Conservation (phyloP, 371 early-diverging fungal genomes). For the Fennellomyces sp. region DNA sequence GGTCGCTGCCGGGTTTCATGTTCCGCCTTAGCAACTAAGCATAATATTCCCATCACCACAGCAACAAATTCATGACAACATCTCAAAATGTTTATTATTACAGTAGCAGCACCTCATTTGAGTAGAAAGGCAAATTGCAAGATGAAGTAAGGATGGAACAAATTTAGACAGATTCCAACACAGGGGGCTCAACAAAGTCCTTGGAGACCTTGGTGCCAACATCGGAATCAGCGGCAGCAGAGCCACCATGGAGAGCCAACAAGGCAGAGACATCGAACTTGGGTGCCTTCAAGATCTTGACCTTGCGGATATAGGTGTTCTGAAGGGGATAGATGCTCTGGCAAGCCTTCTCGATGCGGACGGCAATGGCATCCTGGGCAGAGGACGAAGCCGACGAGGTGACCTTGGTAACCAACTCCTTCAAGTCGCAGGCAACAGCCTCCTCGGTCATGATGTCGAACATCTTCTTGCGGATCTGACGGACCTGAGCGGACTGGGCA, state of each 20-base stretch:
- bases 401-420: slow-evolving; percentile 97
- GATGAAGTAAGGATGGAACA: neutral
- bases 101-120: neutral
- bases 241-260: slow-evolving; percentile 93
- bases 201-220: slow-evolving; percentile 74
- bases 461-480: slow-evolving; percentile 99
- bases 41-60: neutral
- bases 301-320: slow-evolving; percentile 98
- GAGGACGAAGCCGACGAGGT: slow-evolving; percentile 60
- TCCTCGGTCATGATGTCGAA: slow-evolving; percentile 97
- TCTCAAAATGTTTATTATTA: slow-evolving; percentile 1
- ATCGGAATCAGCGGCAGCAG: slow-evolving; percentile 78
- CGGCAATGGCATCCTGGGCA: slow-evolving; percentile 85
- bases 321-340: slow-evolving; percentile 99
- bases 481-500: slow-evolving; percentile 97
- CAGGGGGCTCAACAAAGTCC: slow-evolving; percentile 86
- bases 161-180: slow-evolving; percentile 76
- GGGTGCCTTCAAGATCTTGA: slow-evolving; percentile 99
- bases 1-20: neutral
- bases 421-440: slow-evolving; percentile 90
- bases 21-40: neutral
- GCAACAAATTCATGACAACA: neutral
- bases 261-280: slow-evolving; percentile 96
- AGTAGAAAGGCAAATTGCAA: slow-evolving; percentile 3
- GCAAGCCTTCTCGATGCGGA: slow-evolving; percentile 97